These are phyloP conservation scores for Takashimella tepidaria DNA, from an alignment of 1,284 basidiomycete genomes.

Conservation along the genomic window DNA sequence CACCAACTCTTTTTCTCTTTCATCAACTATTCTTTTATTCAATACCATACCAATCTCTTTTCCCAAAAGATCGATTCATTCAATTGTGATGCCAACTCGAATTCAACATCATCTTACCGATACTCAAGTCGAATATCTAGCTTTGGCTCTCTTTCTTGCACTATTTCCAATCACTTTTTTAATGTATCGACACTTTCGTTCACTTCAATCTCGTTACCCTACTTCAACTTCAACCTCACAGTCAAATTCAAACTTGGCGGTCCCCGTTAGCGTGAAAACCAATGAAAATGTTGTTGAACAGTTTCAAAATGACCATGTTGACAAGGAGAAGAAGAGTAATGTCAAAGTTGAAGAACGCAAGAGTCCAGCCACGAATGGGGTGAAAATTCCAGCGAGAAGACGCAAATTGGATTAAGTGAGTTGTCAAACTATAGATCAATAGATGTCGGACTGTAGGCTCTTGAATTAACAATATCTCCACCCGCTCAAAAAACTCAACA, in stretches of 20 bases:
- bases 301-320: neutral
- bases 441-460: no score
- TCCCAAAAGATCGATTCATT: no score
- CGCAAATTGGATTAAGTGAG: neutral
- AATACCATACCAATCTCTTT: no score
- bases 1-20: no score
- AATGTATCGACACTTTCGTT: slow-evolving; percentile 19
- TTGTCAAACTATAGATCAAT: no score
- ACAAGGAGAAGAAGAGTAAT: neutral
- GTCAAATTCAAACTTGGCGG: no score
- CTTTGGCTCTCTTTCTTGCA: slow-evolving; percentile 10
- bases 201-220: neutral
- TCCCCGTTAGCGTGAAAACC: neutral
- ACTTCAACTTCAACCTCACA: neutral
- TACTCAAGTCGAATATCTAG: slow-evolving; percentile 12
- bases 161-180: slow-evolving; percentile 14
- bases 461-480: no score
- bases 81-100: slow-evolving; percentile 3
- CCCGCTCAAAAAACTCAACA: no score
- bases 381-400: neutral
- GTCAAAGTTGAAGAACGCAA: neutral
- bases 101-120: slow-evolving; percentile 12
- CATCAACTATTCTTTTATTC: no score
- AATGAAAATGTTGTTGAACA: neutral
- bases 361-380: no score